Conservation (phyloP, 177 flowering plant species). For the Vitis hybrid region DNA sequence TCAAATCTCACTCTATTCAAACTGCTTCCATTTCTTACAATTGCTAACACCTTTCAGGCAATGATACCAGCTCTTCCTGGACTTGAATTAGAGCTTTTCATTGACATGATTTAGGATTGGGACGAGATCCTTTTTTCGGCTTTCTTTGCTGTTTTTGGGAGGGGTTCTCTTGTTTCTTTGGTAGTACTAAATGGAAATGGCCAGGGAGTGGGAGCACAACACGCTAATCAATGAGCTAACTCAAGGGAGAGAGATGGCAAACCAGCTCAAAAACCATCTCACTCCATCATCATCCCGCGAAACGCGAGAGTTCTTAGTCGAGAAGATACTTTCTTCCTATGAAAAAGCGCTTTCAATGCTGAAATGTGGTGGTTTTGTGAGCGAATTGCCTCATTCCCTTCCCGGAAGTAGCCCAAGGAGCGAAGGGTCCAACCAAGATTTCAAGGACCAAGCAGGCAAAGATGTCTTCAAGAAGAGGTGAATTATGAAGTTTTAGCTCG, state of each 20-base stretch:
- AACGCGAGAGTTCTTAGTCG: conserved; percentile 22
- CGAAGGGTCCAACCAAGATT: conserved; percentile 21
- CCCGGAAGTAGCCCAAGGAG: conserved; percentile 23
- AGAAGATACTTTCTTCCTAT: conserved; percentile 40
- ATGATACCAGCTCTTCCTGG: too few relatives aligned
- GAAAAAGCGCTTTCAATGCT: conserved; percentile 47
- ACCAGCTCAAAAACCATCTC: conserved; percentile 38
- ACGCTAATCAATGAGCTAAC: conserved; percentile 36
- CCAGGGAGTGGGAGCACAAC: conserved; percentile 20
- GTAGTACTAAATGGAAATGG: conserved; percentile 14
- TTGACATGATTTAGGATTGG: too few relatives aligned
- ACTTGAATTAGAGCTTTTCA: too few relatives aligned
- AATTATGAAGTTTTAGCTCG: neutral
- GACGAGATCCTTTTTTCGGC: too few relatives aligned
- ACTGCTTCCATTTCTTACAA: too few relatives aligned
- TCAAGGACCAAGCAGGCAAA: conserved; percentile 8
- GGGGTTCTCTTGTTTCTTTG: neutral
- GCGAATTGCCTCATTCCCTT: conserved; percentile 7
- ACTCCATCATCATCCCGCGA: conserved; percentile 21
- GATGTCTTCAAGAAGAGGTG: conserved; percentile 45
- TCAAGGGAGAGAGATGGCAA: conserved; percentile 46
- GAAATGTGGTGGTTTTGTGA: conserved; percentile 6
- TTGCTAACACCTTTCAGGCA: too few relatives aligned
- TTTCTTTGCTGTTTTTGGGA: too few relatives aligned
- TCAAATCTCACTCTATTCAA: neutral